Conservation (phyloP, 2,329 filamentous ascomycete species). For the Cladosporium austrohemisphaericum region DNA sequence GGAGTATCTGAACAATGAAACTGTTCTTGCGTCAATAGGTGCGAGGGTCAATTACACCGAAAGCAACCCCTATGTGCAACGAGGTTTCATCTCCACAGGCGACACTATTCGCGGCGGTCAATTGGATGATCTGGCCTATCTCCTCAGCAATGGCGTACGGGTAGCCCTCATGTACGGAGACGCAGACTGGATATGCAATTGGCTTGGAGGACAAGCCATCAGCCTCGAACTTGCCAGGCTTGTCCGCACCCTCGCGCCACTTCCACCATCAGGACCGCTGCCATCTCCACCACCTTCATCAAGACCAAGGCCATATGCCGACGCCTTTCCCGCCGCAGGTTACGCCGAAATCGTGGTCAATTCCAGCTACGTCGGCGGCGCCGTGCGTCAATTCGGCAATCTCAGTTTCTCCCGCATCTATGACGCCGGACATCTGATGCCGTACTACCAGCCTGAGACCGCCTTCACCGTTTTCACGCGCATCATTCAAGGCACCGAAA, state of each 20-base stretch:
- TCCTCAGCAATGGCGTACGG: constrained; percentile 44
- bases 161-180: constrained; percentile 70
- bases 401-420: constrained; percentile 51
- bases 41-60: constrained; percentile 50
- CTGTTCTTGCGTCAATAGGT: constrained; percentile 49
- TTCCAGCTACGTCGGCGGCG: constrained; percentile 63
- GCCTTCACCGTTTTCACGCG: constrained; percentile 52
- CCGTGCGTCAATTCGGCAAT: constrained; percentile 73
- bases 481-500: constrained; percentile 48
- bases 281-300: constrained; percentile 19
- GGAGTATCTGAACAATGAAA: constrained; percentile 49
- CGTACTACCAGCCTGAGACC: constrained; percentile 51
- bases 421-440: constrained; percentile 51
- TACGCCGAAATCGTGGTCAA: constrained; percentile 71
- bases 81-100: constrained; percentile 43
- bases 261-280: neutral
- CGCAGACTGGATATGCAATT: constrained; percentile 53
- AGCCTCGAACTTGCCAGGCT: constrained; percentile 53
- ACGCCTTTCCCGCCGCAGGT: constrained; percentile 61
- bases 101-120: constrained; percentile 42
- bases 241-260: constrained; percentile 18
- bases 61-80: constrained; percentile 36
- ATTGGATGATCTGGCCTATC: constrained; percentile 38
- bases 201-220: constrained; percentile 72
- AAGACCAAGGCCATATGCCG: constrained; percentile 39